Percentiles rank a stretch among this genome's conserved stretches.
These are phyloP conservation scores for Solanum pennellii DNA, from an alignment of 257 asterid species.

Conservation along the genomic window DNA sequence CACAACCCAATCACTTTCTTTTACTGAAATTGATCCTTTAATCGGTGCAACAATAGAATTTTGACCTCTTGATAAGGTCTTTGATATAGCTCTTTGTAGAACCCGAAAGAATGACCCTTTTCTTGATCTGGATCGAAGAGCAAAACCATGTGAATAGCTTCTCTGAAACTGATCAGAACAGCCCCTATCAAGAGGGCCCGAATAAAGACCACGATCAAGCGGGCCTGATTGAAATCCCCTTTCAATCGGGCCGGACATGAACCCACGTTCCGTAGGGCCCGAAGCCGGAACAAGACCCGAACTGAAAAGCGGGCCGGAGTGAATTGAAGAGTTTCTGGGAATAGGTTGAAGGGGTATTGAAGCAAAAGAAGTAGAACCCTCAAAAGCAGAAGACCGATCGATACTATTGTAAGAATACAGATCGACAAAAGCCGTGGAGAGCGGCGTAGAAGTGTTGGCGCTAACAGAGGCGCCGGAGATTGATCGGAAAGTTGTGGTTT, in stretches of 20 bases:
- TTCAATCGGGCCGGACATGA: constrained; percentile 85
- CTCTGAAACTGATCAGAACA: constrained; percentile 55
- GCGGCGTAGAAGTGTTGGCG: constrained; percentile 92
- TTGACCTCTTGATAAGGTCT: constrained; percentile 60
- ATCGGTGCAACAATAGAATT: constrained; percentile 87
- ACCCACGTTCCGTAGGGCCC: constrained; percentile 68
- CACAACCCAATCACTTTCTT: constrained; percentile 53
- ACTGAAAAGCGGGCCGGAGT: constrained; percentile 51
- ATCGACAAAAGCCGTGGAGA: constrained; percentile 64
- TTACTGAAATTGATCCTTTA: constrained; percentile 47
- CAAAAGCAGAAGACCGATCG: constrained; percentile 75
- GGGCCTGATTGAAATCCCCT: constrained; percentile 78
- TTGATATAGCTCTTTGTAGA: constrained; percentile 59
- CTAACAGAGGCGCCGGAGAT: constrained; percentile 93
- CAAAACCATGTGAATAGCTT: constrained; percentile 78
- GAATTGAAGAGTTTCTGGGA: constrained; percentile 42
- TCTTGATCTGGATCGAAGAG: constrained; percentile 45
- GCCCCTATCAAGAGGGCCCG: constrained; percentile 70
- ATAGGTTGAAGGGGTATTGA: constrained; percentile 79
- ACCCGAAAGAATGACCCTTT: constrained; percentile 53
- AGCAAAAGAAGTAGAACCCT: constrained; percentile 82
- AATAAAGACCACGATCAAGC: constrained; percentile 53
- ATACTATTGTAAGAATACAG: constrained; percentile 41
- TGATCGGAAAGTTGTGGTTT: constrained; percentile 47
- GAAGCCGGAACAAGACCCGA: constrained; percentile 41